Evolutionary conservation across 352 stramenopile species (phyloP).

Genomic region (Peronospora tabacina): DNA sequence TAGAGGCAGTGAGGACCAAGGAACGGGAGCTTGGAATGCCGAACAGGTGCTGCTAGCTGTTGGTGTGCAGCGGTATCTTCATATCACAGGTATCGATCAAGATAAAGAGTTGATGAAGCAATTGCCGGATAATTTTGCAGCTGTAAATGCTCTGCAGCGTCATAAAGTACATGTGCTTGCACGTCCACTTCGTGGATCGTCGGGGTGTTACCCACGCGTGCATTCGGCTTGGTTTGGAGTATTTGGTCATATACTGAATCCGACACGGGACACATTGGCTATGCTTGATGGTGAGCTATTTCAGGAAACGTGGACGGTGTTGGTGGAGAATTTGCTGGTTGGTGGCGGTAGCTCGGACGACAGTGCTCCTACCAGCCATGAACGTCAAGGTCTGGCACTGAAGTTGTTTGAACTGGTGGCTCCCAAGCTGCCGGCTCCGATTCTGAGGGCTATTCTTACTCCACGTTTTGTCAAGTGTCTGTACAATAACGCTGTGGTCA

Average conservation of each 20-base stretch:
- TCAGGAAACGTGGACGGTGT: constrained; percentile 68
- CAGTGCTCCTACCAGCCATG: constrained; percentile 47
- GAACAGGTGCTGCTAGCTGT: constrained; percentile 75
- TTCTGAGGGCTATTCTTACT: constrained; percentile 60
- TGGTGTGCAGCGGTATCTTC: constrained; percentile 65
- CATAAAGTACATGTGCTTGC: constrained; percentile 55
- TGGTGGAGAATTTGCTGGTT: constrained; percentile 76
- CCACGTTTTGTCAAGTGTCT: constrained; percentile 75
- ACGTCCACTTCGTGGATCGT: constrained; percentile 61
- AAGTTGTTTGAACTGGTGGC: constrained; percentile 80
- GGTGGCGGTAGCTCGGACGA: constrained; percentile 18
- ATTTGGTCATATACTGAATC: constrained; percentile 65
- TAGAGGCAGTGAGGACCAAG: constrained; percentile 28
- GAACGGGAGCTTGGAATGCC: constrained; percentile 47
- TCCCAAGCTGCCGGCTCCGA: constrained; percentile 35
- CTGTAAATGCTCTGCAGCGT: constrained; percentile 40
- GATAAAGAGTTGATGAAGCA: constrained; percentile 25
- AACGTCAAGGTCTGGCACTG: constrained; percentile 65
- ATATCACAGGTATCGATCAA: constrained; percentile 32
- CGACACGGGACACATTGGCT: constrained; percentile 24
- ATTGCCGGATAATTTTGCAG: constrained; percentile 35
- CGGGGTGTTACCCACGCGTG: constrained; percentile 63
- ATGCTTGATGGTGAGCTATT: constrained; percentile 60
- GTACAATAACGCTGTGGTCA: constrained; percentile 72
- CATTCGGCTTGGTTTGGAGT: constrained; percentile 73